phyloP scores from a whole-genome alignment of 2,329 filamentous ascomycete species.

The Fusarium nanum region DNA sequence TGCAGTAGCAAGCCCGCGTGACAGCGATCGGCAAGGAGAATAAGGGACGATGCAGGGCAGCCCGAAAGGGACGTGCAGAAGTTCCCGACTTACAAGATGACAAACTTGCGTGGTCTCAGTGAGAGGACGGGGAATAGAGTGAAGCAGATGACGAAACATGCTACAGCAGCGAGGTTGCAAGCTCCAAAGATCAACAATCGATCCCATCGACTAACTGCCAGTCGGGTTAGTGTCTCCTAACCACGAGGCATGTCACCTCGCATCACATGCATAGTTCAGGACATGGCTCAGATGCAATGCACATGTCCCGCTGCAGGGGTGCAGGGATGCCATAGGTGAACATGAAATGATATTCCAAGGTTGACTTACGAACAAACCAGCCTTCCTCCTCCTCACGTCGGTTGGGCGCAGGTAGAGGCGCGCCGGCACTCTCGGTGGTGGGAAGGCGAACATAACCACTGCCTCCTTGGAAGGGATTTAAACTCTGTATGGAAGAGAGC shows the following conservation, averaged over 20 bases:
- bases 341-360: constrained; percentile 32
- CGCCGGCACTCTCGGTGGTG: constrained; percentile 82
- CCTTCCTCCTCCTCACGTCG: constrained; percentile 94
- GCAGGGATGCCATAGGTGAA: constrained; percentile 44
- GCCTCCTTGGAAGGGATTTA: constrained; percentile 84
- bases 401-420: constrained; percentile 84
- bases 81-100: constrained; percentile 83
- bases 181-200: constrained; percentile 90
- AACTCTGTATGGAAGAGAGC: constrained; percentile 81
- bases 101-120: constrained; percentile 90
- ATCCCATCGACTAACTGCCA: constrained; percentile 95
- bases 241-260: constrained; percentile 56
- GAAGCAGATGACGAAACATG: constrained; percentile 94
- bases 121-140: constrained; percentile 86
- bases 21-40: constrained; percentile 27
- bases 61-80: constrained; percentile 5
- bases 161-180: constrained; percentile 88
- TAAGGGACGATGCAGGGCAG: constrained; percentile 12
- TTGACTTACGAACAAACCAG: constrained; percentile 90
- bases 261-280: constrained; percentile 57
- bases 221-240: constrained; percentile 52
- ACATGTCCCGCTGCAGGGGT: constrained; percentile 61
- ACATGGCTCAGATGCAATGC: constrained; percentile 55
- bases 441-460: constrained; percentile 92
- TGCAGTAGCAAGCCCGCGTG: constrained; percentile 26